phyloP scores from a whole-genome alignment of 2,329 filamentous ascomycete genomes.

The Hansfordia pulvinata region DNA sequence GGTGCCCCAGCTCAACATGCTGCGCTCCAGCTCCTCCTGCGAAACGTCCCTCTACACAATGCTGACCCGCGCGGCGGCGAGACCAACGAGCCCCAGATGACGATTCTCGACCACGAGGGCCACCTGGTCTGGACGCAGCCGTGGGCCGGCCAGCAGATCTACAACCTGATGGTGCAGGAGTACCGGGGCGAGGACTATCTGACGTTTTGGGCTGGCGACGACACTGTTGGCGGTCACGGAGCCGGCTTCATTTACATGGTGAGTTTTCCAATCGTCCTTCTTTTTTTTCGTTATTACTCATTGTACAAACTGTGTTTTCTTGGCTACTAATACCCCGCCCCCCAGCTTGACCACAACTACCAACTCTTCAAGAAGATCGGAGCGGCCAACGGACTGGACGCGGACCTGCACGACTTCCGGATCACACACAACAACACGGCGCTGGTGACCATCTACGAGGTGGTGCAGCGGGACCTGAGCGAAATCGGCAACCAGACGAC shows the following conservation, averaged over 20 bases:
- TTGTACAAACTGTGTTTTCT: too few relatives aligned
- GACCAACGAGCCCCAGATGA: conserved; percentile 21
- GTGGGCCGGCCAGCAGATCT: conserved; percentile 20
- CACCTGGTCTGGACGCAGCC: conserved; percentile 28
- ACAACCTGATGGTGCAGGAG: conserved; percentile 28
- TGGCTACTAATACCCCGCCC: conserved; percentile 1
- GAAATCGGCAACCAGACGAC: conserved; percentile 16
- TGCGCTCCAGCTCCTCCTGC: conserved; percentile 18
- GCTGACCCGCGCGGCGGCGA: conserved; percentile 22
- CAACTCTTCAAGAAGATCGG: conserved; percentile 20
- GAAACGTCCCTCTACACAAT: conserved; percentile 23
- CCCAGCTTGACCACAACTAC: conserved; percentile 12
- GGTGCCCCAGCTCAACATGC: conserved; percentile 19
- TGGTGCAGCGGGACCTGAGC: conserved; percentile 21
- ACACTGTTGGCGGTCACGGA: conserved; percentile 30
- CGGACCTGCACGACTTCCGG: conserved; percentile 24
- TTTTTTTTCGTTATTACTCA: too few relatives aligned
- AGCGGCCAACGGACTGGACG: conserved; percentile 20
- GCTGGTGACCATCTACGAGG: conserved; percentile 21
- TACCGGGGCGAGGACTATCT: conserved; percentile 28
- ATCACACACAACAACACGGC: conserved; percentile 21
- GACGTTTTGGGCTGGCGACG: conserved; percentile 33
- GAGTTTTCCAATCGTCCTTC: conserved; percentile 5
- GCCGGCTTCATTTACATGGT: conserved; percentile 32
- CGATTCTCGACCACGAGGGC: conserved; percentile 27